phyloP scores from a whole-genome alignment of 2,329 filamentous ascomycete genomes.

The Tympanopsis confertula region DNA sequence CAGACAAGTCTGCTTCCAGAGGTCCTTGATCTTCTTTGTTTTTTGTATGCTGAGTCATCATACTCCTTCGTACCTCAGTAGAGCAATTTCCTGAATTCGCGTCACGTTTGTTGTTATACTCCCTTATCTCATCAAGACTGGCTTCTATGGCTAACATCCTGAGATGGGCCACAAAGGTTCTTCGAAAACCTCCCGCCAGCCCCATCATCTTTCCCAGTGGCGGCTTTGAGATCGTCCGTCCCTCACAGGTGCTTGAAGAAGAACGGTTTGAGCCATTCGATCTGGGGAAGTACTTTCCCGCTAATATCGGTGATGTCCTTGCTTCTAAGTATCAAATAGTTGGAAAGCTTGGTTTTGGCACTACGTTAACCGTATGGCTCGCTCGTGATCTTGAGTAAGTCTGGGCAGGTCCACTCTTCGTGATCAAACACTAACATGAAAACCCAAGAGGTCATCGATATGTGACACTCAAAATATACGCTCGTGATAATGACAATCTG shows the following conservation, averaged over 20 bases:
- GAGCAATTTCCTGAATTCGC: no score
- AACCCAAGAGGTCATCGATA: slow-evolving; percentile 4
- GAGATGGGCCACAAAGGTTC: background rate
- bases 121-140: no score
- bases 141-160: background rate
- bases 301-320: slow-evolving; percentile 15
- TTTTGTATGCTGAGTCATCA: no score
- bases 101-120: no score
- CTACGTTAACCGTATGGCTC: slow-evolving; percentile 9
- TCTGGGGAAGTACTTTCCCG: slow-evolving; percentile 15
- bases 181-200: background rate
- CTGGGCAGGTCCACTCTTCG: background rate
- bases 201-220: background rate
- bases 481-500: slow-evolving; percentile 2
- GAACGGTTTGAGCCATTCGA: slow-evolving; percentile 13
- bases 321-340: slow-evolving; percentile 8
- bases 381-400: slow-evolving; percentile 8
- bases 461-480: slow-evolving; percentile 8
- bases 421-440: background rate
- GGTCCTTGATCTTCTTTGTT: no score
- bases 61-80: no score
- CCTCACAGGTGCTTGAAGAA: slow-evolving; percentile 7
- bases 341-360: slow-evolving; percentile 10
- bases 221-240: background rate
- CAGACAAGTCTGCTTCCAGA: no score